phyloP scores from a whole-genome alignment of 257 asterid species.

The Solanum piurae region DNA sequence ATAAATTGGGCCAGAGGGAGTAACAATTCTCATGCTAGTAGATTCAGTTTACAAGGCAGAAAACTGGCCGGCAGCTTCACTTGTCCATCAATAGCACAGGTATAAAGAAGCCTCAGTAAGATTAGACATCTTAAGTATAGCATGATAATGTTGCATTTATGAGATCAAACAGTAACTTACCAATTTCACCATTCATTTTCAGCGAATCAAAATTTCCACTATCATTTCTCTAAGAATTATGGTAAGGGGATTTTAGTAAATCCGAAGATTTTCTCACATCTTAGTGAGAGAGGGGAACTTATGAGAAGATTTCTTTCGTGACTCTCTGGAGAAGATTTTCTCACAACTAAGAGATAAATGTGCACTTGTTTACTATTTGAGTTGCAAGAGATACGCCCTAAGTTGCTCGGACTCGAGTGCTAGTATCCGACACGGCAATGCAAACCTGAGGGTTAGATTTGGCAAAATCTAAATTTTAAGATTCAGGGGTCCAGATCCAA shows the following conservation, averaged over 20 bases:
- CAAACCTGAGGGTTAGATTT: neutral
- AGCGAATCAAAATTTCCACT: neutral
- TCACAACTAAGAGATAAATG: neutral
- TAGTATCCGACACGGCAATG: neutral
- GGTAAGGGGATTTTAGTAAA: neutral
- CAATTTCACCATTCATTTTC: neutral
- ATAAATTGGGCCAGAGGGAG: neutral
- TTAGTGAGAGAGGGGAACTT: neutral
- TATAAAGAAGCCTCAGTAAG: neutral
- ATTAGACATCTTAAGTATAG: neutral
- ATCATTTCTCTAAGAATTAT: neutral
- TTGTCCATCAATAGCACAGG: neutral
- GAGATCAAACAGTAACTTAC: neutral
- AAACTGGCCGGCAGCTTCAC: neutral
- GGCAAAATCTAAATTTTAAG: neutral
- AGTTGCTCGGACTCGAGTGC: neutral
- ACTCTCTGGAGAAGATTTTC: neutral
- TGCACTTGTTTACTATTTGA: neutral
- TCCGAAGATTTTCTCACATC: neutral
- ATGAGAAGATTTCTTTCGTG: neutral
- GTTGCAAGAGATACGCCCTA: neutral
- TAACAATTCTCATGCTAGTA: neutral
- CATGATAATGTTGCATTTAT: neutral
- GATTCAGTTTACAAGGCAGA: neutral
- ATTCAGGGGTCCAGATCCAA: neutral